phyloP scores from a whole-genome alignment of 75 land plant genomes.

The Picea sitchensis region DNA sequence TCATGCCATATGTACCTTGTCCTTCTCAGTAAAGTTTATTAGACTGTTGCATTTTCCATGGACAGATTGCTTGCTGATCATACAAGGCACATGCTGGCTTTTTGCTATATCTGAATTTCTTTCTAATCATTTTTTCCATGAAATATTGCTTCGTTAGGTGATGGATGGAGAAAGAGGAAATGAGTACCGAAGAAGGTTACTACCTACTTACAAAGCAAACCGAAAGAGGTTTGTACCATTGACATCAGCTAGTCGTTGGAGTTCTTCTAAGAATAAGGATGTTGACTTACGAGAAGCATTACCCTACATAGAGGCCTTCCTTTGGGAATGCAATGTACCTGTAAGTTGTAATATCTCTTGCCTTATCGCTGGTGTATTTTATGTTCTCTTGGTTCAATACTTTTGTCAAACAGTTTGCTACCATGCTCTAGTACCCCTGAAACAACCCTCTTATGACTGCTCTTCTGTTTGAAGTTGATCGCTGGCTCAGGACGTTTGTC shows the following conservation, averaged over 20 bases:
- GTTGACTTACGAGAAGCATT: constrained; percentile 26
- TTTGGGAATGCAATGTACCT: constrained; percentile 69
- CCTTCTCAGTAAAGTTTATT: neutral
- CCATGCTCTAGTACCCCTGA: no score
- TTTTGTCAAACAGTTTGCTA: no score
- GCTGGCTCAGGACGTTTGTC: no score
- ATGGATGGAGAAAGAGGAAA: constrained; percentile 87
- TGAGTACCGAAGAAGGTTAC: constrained; percentile 63
- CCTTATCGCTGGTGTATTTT: no score
- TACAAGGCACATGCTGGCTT: neutral
- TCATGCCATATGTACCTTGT: neutral
- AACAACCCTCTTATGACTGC: no score
- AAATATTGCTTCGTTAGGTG: constrained; percentile 35
- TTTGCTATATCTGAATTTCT: neutral
- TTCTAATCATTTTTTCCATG: neutral
- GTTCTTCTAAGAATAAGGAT: constrained; percentile 15
- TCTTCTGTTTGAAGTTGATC: no score
- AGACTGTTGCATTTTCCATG: neutral
- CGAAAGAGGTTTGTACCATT: constrained; percentile 32
- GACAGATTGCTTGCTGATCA: neutral
- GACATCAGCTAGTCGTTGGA: constrained; percentile 12
- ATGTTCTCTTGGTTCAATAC: no score
- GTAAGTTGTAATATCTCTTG: constrained; percentile 25
- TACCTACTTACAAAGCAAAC: constrained; percentile 83
- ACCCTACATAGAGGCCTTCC: constrained; percentile 34